phyloP scores from a whole-genome alignment of 2,329 filamentous ascomycete species.

The Dothideomycetidae sp. region DNA sequence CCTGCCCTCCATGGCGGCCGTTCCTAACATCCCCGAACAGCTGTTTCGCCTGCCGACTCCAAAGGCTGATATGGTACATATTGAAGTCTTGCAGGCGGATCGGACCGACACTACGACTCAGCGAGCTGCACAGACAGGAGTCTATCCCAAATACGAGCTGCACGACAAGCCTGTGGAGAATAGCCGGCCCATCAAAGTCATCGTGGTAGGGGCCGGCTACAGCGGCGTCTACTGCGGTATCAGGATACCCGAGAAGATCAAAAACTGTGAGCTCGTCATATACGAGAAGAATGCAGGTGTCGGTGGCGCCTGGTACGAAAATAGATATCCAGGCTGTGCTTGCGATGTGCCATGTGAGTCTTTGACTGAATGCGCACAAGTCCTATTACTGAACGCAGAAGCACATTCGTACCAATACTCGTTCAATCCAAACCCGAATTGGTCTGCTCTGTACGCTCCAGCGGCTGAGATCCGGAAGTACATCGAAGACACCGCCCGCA shows the following conservation, averaged over 20 bases:
- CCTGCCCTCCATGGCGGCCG: constrained; percentile 27
- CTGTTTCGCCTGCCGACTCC: constrained; percentile 11
- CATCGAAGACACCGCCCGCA: constrained; percentile 22
- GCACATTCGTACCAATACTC: constrained; percentile 31
- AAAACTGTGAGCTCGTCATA: constrained; percentile 27
- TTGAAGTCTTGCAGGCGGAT: too few relatives aligned
- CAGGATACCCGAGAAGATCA: constrained; percentile 27
- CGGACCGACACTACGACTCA: constrained; percentile 7
- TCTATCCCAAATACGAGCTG: constrained; percentile 21
- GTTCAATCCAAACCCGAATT: constrained; percentile 29
- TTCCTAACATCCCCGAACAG: constrained; percentile 19
- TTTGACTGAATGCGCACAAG: background rate
- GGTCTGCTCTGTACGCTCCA: constrained; percentile 29
- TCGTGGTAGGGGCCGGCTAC: constrained; percentile 32
- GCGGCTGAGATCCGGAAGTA: constrained; percentile 26
- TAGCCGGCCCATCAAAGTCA: constrained; percentile 28
- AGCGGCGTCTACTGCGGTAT: constrained; percentile 32
- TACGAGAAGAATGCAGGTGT: constrained; percentile 32
- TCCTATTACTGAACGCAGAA: background rate
- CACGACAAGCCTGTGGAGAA: constrained; percentile 30
- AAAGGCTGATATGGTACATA: constrained; percentile 14
- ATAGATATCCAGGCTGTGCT: constrained; percentile 30
- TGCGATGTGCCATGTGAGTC: constrained; percentile 18
- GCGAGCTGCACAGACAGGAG: constrained; percentile 11
- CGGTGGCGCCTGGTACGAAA: constrained; percentile 28